Base-by-base conservation (phyloP, 2,329 filamentous ascomycete species). In the Ceratocystis eucalypticola region DNA sequence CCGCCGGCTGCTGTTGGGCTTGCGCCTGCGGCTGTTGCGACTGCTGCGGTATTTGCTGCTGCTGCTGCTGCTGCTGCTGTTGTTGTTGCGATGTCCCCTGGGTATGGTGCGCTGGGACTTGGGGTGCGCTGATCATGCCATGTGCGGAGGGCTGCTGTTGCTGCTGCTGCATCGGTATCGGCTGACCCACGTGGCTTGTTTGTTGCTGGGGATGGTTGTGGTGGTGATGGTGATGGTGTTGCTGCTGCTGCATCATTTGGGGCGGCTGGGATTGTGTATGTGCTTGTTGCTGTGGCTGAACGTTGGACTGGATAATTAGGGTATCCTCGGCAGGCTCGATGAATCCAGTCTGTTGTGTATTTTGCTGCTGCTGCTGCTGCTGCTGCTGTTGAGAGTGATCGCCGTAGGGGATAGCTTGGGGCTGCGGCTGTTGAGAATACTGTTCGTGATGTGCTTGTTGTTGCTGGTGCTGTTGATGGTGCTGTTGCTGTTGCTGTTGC, bases 61-160 rank as follows among this genome's bases (percentile, higher is more conserved):
- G 65, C 3, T 64, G 65, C 15, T 64, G 65, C 15, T 68, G 64
- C 7, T 64, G 61, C 2, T 50, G 69, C 22, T 68, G 66, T 28
- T 67, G 64, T 25, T 45, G 64, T 6, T 67, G 61, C n/a, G 87
- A 78, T 94, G 94, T 72, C 84, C 89, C 68, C 89, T 87, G 63
- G 8, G 44, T 55, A 4, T 67, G 46, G 68, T 68, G 67, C 5
- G 61, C 69, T n/a, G 68, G 67, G 20, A 66, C 61, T 28, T 53
- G 64, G 10, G 64, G 55, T 22, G 87, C 78, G 94, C 94, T 73
- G 84, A 89, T 68, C 89, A 66, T 41, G 68, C 70, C 65, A 71
- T 30, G 64, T 28, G 17, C 30, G 28, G 45, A 55, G 17, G 63
- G 64, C 5, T 66, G 67, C 20, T 67, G 65, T 62, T 62, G 63